phyloP scores from a whole-genome alignment of 768 basidiomycete genomes.

The Russula compacta region DNA sequence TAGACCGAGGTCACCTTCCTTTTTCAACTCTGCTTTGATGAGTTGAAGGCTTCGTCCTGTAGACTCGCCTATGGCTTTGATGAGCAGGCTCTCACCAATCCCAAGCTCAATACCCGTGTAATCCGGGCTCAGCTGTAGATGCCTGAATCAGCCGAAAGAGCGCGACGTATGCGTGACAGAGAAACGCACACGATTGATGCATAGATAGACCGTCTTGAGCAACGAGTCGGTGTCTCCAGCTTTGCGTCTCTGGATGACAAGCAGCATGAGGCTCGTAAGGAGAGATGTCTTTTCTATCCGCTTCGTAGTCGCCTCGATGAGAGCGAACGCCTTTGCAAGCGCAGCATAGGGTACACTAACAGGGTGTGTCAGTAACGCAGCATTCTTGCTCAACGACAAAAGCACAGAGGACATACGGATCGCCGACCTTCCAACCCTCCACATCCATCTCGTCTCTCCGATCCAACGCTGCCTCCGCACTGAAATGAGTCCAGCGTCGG shows the following conservation, averaged over 20 bases:
- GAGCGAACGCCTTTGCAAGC: constrained; percentile 75
- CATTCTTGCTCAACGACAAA: background rate
- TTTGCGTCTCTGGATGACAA: constrained; percentile 82
- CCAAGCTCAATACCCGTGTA: constrained; percentile 93
- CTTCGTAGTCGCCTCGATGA: constrained; percentile 93
- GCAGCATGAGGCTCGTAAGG: constrained; percentile 79
- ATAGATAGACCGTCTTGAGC: constrained; percentile 86
- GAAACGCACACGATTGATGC: constrained; percentile 80
- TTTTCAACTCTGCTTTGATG: constrained; percentile 88
- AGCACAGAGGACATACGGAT: constrained; percentile 51
- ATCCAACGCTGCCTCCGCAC: constrained; percentile 61
- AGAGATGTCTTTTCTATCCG: constrained; percentile 86
- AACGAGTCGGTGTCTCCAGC: constrained; percentile 65
- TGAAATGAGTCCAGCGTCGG: constrained; percentile 22
- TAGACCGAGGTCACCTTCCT: constrained; percentile 89
- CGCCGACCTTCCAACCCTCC: constrained; percentile 73
- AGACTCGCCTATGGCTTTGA: constrained; percentile 93
- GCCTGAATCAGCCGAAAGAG: background rate
- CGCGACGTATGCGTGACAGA: background rate
- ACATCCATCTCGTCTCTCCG: constrained; percentile 64
- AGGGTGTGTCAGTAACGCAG: background rate
- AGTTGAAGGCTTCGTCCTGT: constrained; percentile 79
- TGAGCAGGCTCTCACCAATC: constrained; percentile 87
- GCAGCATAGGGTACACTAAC: constrained; percentile 89
- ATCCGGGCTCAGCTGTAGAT: constrained; percentile 76